A percentile compares a stretch with the other conserved stretches of the same genome.
Evolutionary conservation across 2,329 filamentous ascomycete genomes (phyloP).

Genomic region (Ophiostoma himal-ulmi): DNA sequence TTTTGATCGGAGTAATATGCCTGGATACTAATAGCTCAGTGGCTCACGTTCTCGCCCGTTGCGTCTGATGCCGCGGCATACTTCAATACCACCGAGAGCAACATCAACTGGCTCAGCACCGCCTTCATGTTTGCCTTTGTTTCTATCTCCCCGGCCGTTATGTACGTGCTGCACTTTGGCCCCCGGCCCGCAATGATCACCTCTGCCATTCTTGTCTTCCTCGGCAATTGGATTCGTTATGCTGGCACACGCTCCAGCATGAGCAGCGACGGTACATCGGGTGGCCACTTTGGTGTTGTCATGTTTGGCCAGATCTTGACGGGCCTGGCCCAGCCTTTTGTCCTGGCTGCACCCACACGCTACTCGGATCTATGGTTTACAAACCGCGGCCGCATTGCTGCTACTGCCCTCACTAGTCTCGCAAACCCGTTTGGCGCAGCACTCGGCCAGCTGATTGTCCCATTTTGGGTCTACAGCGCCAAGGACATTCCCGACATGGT

Average conservation of each 20-base stretch:
- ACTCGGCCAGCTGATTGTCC: slow-evolving; percentile 78
- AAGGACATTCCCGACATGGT: slow-evolving; percentile 72
- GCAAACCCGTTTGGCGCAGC: slow-evolving; percentile 89
- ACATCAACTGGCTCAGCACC: slow-evolving; percentile 90
- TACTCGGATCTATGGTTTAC: slow-evolving; percentile 97
- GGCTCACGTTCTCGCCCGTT: slow-evolving; percentile 86
- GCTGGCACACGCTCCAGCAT: slow-evolving; percentile 52
- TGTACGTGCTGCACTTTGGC: slow-evolving; percentile 73
- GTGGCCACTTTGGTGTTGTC: slow-evolving; percentile 65
- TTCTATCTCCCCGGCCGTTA: slow-evolving; percentile 61
- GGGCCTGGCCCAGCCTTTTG: slow-evolving; percentile 86
- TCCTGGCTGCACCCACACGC: slow-evolving; percentile 78
- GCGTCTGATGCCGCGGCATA: slow-evolving; percentile 67
- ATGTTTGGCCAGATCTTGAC: slow-evolving; percentile 91
- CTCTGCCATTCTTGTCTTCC: slow-evolving; percentile 65
- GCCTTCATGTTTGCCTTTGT: slow-evolving; percentile 82
- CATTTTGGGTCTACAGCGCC: slow-evolving; percentile 62
- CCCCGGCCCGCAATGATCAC: slow-evolving; percentile 71
- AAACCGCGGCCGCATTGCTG: slow-evolving; percentile 71
- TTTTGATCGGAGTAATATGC: not conserved
- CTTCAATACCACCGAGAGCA: slow-evolving; percentile 66
- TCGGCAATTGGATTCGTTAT: slow-evolving; percentile 90
- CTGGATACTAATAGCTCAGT: slow-evolving; percentile 44
- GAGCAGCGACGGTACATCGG: slow-evolving; percentile 17
- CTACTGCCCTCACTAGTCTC: slow-evolving; percentile 76